Conservation (phyloP, 805 yeast genomes). For the Candida piceae region DNA sequence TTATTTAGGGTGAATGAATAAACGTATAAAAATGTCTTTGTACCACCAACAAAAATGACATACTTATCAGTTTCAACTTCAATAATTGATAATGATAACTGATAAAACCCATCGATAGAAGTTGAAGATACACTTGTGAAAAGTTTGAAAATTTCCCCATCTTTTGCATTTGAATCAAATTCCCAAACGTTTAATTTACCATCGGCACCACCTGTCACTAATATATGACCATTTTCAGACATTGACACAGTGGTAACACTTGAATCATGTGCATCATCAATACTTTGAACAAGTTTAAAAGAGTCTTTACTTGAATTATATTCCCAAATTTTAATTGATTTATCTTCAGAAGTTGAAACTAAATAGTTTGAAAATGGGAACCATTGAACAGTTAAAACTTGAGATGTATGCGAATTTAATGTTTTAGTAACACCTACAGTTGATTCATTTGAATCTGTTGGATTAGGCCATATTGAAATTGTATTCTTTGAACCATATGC, state of each 20-base stretch:
- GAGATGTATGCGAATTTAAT: slow-evolving; percentile 54
- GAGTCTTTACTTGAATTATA: slow-evolving; percentile 15
- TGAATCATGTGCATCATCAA: slow-evolving; percentile 35
- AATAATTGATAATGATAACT: slow-evolving; percentile 35
- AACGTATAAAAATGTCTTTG: slow-evolving; percentile 49
- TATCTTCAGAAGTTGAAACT: slow-evolving; percentile 67
- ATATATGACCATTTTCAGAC: slow-evolving; percentile 26
- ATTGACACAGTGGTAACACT: slow-evolving; percentile 55
- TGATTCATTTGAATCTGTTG: slow-evolving; percentile 31
- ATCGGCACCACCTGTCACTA: slow-evolving; percentile 60
- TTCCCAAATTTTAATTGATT: slow-evolving; percentile 56
- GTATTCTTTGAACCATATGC: slow-evolving; percentile 71
- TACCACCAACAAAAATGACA: slow-evolving; percentile 70
- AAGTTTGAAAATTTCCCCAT: slow-evolving; percentile 19
- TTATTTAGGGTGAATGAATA: slow-evolving; percentile 31
- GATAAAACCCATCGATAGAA: slow-evolving; percentile 39
- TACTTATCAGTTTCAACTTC: slow-evolving; percentile 31
- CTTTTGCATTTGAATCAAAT: slow-evolving; percentile 13
- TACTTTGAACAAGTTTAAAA: slow-evolving; percentile 29
- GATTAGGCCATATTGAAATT: slow-evolving; percentile 62
- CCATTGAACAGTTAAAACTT: slow-evolving; percentile 65
- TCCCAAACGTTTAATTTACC: slow-evolving; percentile 56
- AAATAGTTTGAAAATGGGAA: slow-evolving; percentile 40
- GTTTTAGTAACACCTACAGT: slow-evolving; percentile 48
- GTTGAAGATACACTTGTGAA: slow-evolving; percentile 32